These are phyloP conservation scores for Pichia nakasei DNA, from an alignment of 805 yeast genomes.

Conservation along the genomic window DNA sequence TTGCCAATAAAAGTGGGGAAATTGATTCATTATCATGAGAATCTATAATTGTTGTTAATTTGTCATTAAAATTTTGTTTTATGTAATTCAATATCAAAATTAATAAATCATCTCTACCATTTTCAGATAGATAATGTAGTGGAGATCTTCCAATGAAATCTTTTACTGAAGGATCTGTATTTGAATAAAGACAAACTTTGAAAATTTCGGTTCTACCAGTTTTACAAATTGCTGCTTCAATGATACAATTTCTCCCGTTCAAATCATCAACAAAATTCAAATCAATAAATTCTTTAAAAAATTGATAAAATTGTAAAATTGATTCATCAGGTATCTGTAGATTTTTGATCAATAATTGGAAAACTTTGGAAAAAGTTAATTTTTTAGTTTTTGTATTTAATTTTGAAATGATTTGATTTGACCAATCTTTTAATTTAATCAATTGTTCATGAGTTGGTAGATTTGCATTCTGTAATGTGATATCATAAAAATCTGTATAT, in stretches of 20 bases:
- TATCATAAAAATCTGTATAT: constrained; percentile 53
- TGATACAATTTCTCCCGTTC: constrained; percentile 65
- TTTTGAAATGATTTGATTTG: constrained; percentile 37
- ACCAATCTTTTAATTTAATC: constrained; percentile 26
- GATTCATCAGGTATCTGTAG: constrained; percentile 58
- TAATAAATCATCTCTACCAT: constrained; percentile 39
- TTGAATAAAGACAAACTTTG: constrained; percentile 18
- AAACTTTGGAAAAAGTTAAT: constrained; percentile 56
- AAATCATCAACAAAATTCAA: constrained; percentile 60
- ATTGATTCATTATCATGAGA: constrained; percentile 63
- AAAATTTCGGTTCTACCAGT: constrained; percentile 21
- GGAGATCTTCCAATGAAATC: constrained; percentile 76
- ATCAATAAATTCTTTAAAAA: constrained; percentile 49
- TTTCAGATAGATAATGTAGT: constrained; percentile 74
- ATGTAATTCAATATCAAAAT: constrained; percentile 21
- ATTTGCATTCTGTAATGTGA: constrained; percentile 28
- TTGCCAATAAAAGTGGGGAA: constrained; percentile 77
- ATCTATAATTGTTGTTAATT: constrained; percentile 29
- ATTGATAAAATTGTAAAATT: constrained; percentile 38
- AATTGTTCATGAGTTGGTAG: constrained; percentile 28
- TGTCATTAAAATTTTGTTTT: neutral
- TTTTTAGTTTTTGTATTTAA: constrained; percentile 32
- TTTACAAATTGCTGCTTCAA: constrained; percentile 43
- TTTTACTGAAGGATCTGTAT: constrained; percentile 27
- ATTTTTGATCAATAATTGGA: constrained; percentile 57